Evolutionary conservation across 139 green algal genomes (phyloP), one percentile per base, ranked within the genome.

Genomic region (Auxenochlorella pyrenoidosa): DNA sequence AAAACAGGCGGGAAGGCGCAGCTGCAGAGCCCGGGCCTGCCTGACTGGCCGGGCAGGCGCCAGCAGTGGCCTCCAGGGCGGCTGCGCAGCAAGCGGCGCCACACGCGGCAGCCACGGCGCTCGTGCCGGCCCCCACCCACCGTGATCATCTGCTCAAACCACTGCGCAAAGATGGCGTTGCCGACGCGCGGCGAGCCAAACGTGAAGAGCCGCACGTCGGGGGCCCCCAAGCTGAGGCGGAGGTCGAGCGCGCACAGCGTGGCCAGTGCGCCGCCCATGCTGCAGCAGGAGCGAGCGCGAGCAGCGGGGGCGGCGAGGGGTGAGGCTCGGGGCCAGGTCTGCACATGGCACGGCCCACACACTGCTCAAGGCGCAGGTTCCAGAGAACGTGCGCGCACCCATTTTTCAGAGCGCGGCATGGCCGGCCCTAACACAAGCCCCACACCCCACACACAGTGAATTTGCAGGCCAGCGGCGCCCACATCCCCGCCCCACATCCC

Each of bases 141-240:
- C 87, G 66, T 70, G 34, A 93, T 87, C 30, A 79, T 81, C 58
- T 84, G 77, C 36, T 86, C 41, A 70, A 95, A 89, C 80, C 96
- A 95, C 59, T 90, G 59, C 0, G 92, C 82, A 83, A 97, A 98
- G 0, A 90, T 86, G 21, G 54, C 47, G 90, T 99, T 98, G 84
- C 96, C 96, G 2, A 98, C 94, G 16, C 96, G 94, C 5, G 96
- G 96, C 8, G 92, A 92, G 0, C 96, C 96, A 89, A 96, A 99
- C 0, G 95, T 98, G 82, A 92, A 94, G 44, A 96, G 79, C 15
- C 77, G 78, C 32, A 97, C 84, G 59, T 92, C 78, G 32, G 41
- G 51, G 72, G 91, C 43, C 13, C 66, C 65, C 21, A 88, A 26
- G 24, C 59, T 84, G 41, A 92, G 86, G 13, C 82, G 78, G 38